These are phyloP conservation scores for Tricholomella constricta DNA, from an alignment of 768 basidiomycete species.

Conservation along the genomic window DNA sequence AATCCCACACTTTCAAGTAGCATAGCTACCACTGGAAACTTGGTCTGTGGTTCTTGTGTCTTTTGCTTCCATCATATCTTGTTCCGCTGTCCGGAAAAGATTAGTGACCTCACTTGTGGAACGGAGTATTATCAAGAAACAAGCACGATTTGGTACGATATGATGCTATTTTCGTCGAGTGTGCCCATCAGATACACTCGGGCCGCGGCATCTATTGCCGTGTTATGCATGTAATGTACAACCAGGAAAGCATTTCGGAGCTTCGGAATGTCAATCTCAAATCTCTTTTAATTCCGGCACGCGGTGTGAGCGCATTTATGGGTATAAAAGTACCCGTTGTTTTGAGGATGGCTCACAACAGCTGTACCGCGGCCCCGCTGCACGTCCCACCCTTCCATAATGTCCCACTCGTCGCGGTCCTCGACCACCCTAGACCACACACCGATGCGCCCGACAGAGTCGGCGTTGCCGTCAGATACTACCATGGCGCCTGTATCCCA, in stretches of 20 bases:
- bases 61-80: neutral
- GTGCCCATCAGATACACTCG: neutral
- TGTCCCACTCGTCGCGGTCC: conserved; percentile 12
- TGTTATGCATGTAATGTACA: conserved; percentile 4
- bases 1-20: conserved; percentile 68
- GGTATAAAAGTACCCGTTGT: conserved; percentile 12
- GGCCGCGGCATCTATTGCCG: neutral
- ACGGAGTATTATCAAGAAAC: conserved; percentile 1
- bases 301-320: neutral
- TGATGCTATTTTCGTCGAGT: neutral
- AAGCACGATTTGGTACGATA: neutral
- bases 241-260: conserved; percentile 1
- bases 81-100: neutral
- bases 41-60: conserved; percentile 2
- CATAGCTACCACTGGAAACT: conserved; percentile 1
- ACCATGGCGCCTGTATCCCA: neutral
- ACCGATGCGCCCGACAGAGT: neutral
- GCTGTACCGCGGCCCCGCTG: neutral
- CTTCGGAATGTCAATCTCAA: neutral
- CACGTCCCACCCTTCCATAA: neutral
- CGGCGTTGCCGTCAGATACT: neutral
- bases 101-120: neutral
- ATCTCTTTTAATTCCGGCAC: neutral
- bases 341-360: neutral
- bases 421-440: conserved; percentile 7